These are phyloP conservation scores for Bromus sterilis DNA, from an alignment of 176 grass and related monocot genomes.

Conservation along the genomic window DNA sequence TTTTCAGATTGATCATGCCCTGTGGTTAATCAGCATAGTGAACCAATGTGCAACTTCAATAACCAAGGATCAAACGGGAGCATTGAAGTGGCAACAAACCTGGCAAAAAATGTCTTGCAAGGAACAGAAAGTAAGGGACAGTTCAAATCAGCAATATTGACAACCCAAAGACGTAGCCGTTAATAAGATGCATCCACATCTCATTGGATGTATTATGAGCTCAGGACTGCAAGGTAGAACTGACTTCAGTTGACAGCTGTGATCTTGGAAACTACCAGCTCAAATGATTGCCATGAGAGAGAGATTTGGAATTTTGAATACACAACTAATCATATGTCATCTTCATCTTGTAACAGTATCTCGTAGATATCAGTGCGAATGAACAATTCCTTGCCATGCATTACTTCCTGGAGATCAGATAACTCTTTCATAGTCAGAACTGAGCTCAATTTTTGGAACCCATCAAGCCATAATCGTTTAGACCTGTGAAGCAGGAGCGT, in stretches of 20 bases:
- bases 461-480: constrained; percentile 95
- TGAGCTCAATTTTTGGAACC: constrained; percentile 77
- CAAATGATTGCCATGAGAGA: not conserved
- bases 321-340: constrained; percentile 26
- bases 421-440: constrained; percentile 76
- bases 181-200: not conserved
- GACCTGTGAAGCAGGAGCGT: constrained; percentile 43
- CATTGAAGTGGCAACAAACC: not conserved
- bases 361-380: constrained; percentile 93
- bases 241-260: not conserved
- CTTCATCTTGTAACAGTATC: constrained; percentile 88
- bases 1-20: not conserved
- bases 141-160: not conserved
- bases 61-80: not conserved
- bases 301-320: not conserved
- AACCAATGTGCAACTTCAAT: not conserved
- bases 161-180: not conserved
- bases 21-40: not conserved
- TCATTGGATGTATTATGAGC: not conserved
- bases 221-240: not conserved
- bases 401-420: constrained; percentile 97
- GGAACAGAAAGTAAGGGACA: not conserved
- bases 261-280: constrained; percentile 6
- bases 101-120: not conserved
- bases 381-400: constrained; percentile 86